These are phyloP conservation scores for Clonostachys byssicola DNA, from an alignment of 2,329 filamentous ascomycete species.

Conservation along the genomic window DNA sequence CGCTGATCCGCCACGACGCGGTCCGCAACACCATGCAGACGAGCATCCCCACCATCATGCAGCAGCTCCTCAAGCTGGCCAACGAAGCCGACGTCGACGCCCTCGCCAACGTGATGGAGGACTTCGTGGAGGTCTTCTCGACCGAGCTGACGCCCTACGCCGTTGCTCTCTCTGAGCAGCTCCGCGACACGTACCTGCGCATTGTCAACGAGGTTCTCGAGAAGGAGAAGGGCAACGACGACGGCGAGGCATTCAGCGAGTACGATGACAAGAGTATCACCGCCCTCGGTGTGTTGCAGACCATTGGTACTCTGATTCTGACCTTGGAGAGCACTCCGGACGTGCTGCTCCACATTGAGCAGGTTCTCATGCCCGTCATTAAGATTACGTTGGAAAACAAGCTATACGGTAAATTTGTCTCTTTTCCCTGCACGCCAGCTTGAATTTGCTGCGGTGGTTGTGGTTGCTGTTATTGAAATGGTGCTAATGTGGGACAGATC, in stretches of 20 bases:
- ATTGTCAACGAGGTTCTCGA: constrained; percentile 91
- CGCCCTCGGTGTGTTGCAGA: constrained; percentile 91
- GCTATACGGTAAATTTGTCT: constrained; percentile 64
- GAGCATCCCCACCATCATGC: constrained; percentile 99
- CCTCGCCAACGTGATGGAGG: constrained; percentile 97
- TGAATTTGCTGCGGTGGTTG: not conserved
- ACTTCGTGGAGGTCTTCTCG: constrained; percentile 99
- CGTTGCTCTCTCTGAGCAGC: constrained; percentile 90
- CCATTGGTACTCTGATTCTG: constrained; percentile 93
- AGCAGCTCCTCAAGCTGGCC: constrained; percentile 91
- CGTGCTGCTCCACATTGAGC: constrained; percentile 89
- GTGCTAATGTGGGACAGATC: constrained; percentile 44
- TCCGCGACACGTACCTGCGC: constrained; percentile 91
- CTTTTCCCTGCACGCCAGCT: not conserved
- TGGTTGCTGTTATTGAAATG: not conserved
- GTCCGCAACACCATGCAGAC: constrained; percentile 95
- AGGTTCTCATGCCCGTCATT: constrained; percentile 95
- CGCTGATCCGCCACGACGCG: constrained; percentile 90
- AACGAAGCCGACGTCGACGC: constrained; percentile 98
- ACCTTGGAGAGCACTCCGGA: constrained; percentile 97
- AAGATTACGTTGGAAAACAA: constrained; percentile 96
- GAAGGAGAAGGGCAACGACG: constrained; percentile 73
- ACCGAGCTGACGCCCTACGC: constrained; percentile 94
- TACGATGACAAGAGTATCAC: constrained; percentile 99
- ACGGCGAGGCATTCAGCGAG: constrained; percentile 79